Evolutionary conservation across 2,329 filamentous ascomycete genomes (phyloP), one percentile per base, ranked within the genome.

Genomic region (Trichoderma pleuroti): DNA sequence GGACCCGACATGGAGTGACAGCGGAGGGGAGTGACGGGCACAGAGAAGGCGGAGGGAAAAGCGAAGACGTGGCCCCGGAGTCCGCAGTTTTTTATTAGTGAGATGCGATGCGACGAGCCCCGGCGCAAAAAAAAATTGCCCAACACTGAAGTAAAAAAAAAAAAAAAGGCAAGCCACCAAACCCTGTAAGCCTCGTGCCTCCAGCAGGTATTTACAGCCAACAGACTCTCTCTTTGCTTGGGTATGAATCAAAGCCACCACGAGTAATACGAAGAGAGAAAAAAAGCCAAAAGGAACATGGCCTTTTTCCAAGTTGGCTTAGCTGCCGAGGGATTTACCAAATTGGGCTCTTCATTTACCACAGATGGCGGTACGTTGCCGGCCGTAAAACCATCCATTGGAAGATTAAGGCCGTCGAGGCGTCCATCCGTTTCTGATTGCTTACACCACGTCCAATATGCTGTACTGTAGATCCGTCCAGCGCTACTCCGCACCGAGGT

Each of bases 1-100:
- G 63, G 52, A 52, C 61, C 70, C 72, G 71, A 74, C 73, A 74
- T 74, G 68, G 73, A 72, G 69, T 52, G 36, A 42, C 34, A 42
- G 56, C 26, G 34, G 34, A 10, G 57, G 54, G 24, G 7, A 52
- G 56, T 30, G 57, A 39, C 14, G 26, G 36, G 39, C 39, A 24
- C 39, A 60, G 57, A 62, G 62, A 11, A 49, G n/a, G 21, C 32
- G 49, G 54, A 26, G 42, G 46, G 54, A 61, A 61, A n/a, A 39
- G 57, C 32, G 59, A 69, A 34, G 57, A 62, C 56, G 42, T 52
- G 67, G 34, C 67, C 67, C 57, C 36, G 67, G 61, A 68, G 36
- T 68, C 54, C 52, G 39, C 42, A 54, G 21, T 12, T 30, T 30
- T 59, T 59, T 66, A 56, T 64, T 68, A 60, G 66, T 68, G 39